phyloP scores from a whole-genome alignment of 176 grass and related monocot species.

The Urochloa ruziziensis region DNA sequence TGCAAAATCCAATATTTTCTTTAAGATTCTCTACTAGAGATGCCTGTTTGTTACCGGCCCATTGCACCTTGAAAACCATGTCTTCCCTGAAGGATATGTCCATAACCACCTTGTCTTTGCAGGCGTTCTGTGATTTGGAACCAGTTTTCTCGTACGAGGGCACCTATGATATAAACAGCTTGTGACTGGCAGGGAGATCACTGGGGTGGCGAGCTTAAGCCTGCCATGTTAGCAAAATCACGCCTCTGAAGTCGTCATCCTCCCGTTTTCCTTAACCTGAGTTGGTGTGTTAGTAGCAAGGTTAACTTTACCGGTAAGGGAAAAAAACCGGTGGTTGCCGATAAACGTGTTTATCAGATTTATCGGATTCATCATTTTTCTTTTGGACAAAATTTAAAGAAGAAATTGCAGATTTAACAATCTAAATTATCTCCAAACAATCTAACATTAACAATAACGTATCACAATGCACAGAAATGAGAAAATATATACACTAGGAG shows the following conservation, averaged over 20 bases:
- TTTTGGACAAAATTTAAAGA: no score
- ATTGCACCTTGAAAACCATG: not conserved
- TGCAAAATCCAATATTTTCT: not conserved
- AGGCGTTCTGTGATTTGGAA: conserved; percentile 83
- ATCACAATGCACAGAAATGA: no score
- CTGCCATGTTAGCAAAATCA: conserved; percentile 36
- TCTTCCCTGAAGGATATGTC: not conserved
- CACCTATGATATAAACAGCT: conserved; percentile 78
- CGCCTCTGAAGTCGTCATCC: conserved; percentile 40
- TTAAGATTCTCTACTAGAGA: not conserved
- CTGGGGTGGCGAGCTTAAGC: conserved; percentile 79
- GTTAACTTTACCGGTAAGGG: no score
- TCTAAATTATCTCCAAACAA: no score
- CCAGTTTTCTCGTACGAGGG: conserved; percentile 79
- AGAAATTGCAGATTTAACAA: no score
- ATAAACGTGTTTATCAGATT: no score
- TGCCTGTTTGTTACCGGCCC: not conserved
- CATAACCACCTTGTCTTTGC: not conserved
- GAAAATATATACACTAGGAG: no score
- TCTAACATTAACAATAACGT: no score
- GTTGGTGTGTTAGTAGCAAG: not conserved
- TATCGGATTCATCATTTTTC: no score
- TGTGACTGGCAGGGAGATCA: conserved; percentile 83
- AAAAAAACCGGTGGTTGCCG: no score
- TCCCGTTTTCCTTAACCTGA: not conserved